phyloP scores from a whole-genome alignment of 352 stramenopile species.

The Phytophthora fragariaefolia region DNA sequence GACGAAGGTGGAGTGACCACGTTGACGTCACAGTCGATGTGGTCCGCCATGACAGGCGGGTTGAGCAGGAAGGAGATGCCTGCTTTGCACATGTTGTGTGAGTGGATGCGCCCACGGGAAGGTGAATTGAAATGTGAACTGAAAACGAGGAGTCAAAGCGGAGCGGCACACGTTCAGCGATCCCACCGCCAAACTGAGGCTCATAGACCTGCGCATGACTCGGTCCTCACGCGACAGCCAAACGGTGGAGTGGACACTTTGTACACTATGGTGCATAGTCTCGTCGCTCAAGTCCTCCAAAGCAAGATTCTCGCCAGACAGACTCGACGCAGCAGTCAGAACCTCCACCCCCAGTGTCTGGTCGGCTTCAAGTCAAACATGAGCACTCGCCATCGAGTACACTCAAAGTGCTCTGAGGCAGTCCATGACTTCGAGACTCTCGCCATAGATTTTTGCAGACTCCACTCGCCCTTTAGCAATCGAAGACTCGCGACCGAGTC shows the following conservation, averaged over 20 bases:
- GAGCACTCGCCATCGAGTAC: neutral
- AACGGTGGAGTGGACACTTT: conserved; percentile 10
- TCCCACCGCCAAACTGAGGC: conserved; percentile 6
- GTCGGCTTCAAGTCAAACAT: neutral
- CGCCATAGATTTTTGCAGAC: neutral
- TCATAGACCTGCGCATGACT: conserved; percentile 26
- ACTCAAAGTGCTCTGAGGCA: neutral
- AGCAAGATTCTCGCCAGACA: neutral
- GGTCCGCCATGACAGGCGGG: conserved; percentile 16
- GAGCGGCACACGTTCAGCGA: neutral
- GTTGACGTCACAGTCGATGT: conserved; percentile 2
- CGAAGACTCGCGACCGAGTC: neutral
- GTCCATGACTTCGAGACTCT: neutral
- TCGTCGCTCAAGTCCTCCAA: neutral
- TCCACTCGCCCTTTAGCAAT: conserved; percentile 14
- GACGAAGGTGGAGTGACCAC: conserved; percentile 12
- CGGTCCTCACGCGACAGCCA: conserved; percentile 18
- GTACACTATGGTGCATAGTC: conserved; percentile 21
- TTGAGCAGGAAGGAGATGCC: conserved; percentile 60
- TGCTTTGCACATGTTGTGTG: conserved; percentile 42
- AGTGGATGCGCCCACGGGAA: conserved; percentile 19
- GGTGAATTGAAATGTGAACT: conserved; percentile 33
- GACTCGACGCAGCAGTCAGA: conserved; percentile 2
- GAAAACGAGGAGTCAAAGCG: conserved; percentile 25
- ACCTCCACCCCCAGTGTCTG: too few species aligned